phyloP scores from a whole-genome alignment of 2,329 filamentous ascomycete genomes.

The Penicillium sp. region DNA sequence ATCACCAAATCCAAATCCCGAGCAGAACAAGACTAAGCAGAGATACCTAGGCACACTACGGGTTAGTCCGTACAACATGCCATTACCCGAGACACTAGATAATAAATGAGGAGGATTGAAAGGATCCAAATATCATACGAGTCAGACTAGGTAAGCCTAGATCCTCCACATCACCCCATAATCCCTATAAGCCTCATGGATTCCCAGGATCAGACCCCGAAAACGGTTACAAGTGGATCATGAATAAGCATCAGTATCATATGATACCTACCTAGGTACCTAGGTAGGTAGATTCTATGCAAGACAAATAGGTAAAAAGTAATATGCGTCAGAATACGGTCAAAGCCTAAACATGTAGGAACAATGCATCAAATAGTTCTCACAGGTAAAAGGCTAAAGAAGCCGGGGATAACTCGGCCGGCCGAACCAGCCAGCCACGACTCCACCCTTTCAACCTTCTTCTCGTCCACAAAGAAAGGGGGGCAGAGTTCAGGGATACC shows the following conservation, averaged over 20 bases:
- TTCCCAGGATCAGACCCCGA: background rate
- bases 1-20: background rate
- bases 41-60: background rate
- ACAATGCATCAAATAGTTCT: no score
- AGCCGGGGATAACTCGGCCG: conserved; percentile 3
- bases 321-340: no score
- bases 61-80: background rate
- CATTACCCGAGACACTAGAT: background rate
- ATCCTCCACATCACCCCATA: conserved; percentile 1
- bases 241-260: background rate
- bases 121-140: background rate
- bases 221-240: background rate
- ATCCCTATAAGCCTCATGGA: background rate
- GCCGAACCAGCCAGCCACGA: background rate
- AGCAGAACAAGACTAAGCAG: background rate
- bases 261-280: background rate
- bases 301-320: background rate
- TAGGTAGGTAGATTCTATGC: background rate
- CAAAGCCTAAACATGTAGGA: no score
- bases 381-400: background rate
- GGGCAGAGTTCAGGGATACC: background rate
- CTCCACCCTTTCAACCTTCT: background rate
- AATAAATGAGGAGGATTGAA: background rate
- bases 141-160: background rate
- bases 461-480: no score